Percentiles rank a stretch among this genome's conserved stretches.
Evolutionary conservation across 192 early-diverging fungal genomes (phyloP).

Genomic region (Umbelopsis isabellina): DNA sequence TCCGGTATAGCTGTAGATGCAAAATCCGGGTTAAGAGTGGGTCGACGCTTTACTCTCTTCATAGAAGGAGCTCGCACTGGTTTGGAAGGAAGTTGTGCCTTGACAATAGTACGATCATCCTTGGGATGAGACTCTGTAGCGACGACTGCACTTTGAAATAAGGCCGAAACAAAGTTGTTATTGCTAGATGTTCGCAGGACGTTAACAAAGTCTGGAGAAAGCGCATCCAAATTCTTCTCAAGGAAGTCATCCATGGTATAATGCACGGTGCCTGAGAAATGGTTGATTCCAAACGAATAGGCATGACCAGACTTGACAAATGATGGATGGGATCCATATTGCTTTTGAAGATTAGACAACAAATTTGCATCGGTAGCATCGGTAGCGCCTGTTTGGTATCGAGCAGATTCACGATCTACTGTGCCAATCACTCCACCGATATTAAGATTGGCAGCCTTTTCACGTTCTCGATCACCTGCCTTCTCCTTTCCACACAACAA

Average conservation of each 20-base stretch:
- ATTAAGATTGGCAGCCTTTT: slow-evolving; percentile 29
- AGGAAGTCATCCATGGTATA: slow-evolving; percentile 83
- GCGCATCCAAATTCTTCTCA: slow-evolving; percentile 74
- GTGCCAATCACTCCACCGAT: slow-evolving; percentile 49
- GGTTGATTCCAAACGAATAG: slow-evolving; percentile 72
- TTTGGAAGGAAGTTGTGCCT: slow-evolving; percentile 74
- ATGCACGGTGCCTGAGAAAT: slow-evolving; percentile 71
- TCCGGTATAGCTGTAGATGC: slow-evolving; percentile 30
- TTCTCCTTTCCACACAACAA: slow-evolving; percentile 57
- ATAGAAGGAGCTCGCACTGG: slow-evolving; percentile 75
- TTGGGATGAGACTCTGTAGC: slow-evolving; percentile 76
- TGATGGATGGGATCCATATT: slow-evolving; percentile 38
- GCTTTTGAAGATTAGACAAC: slow-evolving; percentile 42
- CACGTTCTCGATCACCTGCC: slow-evolving; percentile 33
- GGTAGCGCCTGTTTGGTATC: slow-evolving; percentile 46
- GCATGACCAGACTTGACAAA: slow-evolving; percentile 42
- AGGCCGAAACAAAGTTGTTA: slow-evolving; percentile 72
- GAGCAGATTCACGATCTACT: slow-evolving; percentile 50
- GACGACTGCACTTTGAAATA: slow-evolving; percentile 77
- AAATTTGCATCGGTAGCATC: slow-evolving; percentile 52
- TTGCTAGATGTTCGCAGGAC: slow-evolving; percentile 72
- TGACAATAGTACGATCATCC: slow-evolving; percentile 75
- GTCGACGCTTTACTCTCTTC: slow-evolving; percentile 48
- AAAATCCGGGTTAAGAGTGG: slow-evolving; percentile 18
- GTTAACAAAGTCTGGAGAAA: slow-evolving; percentile 83